These are phyloP conservation scores for Podila verticillata DNA, from an alignment of 192 early-diverging fungal genomes.

Conservation along the genomic window DNA sequence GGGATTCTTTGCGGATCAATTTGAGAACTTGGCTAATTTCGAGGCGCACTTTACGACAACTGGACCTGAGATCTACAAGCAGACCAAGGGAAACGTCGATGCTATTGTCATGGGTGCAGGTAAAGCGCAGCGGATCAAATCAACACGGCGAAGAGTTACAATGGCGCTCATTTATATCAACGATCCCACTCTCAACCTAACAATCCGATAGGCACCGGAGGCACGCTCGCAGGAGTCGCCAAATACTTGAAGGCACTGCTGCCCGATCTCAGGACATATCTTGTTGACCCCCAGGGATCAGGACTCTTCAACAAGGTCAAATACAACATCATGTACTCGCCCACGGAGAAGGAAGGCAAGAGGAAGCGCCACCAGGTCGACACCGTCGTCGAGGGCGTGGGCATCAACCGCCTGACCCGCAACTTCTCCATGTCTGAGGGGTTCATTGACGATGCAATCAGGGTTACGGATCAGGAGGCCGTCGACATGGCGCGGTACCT, in stretches of 20 bases:
- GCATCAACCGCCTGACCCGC: conserved; percentile 91
- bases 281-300: conserved; percentile 94
- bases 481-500: conserved; percentile 90
- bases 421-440: conserved; percentile 79
- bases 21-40: conserved; percentile 91
- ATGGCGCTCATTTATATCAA: neutral
- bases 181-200: no score
- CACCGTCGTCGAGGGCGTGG: conserved; percentile 95
- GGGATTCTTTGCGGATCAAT: conserved; percentile 92
- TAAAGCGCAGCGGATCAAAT: conserved; percentile 11
- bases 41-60: conserved; percentile 84
- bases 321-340: conserved; percentile 90
- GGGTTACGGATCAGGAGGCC: conserved; percentile 89
- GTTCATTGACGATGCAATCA: conserved; percentile 81
- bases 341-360: conserved; percentile 88
- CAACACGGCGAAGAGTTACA: neutral
- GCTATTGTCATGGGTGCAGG: conserved; percentile 92
- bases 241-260: conserved; percentile 80
- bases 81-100: conserved; percentile 76
- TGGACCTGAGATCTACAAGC: conserved; percentile 88
- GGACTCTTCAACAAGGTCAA: conserved; percentile 93
- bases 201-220: conserved; percentile 74
- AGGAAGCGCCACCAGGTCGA: conserved; percentile 96
- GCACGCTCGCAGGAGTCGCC: conserved; percentile 92
- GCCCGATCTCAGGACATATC: conserved; percentile 69